Evolutionary conservation across 768 basidiomycete species (phyloP), one percentile per base, ranked within the genome.

Genomic region (Lactifluus volemus): DNA sequence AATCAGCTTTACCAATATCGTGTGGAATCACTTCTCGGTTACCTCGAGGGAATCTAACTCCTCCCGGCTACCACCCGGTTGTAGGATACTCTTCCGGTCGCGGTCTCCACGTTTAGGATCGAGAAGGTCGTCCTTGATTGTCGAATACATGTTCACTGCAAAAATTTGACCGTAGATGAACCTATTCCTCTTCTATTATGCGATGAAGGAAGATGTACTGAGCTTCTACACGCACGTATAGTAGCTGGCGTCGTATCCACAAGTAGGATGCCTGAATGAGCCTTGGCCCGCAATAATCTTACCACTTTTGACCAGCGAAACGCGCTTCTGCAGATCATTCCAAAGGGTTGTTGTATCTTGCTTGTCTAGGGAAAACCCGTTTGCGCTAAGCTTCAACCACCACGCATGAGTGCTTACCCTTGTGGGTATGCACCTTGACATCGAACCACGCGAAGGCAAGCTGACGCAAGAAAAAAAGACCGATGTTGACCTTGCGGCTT

Each of bases 371-470:
- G 12, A 55, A 60, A 47, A 60, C 25, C 29, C 17, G 17, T 65
- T 17, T 32, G 36, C 49, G 36, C 34, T 49, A 56, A 19, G 30
- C 0, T 15, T 3, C 17, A 17, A 7, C 32, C 25, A 25, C 17
- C 11, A 17, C 8, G 32, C 14, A 50, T 8, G 15, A 42, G 1
- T n/a, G 11, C 51, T 42, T 44, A 84, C 88, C 79, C 76, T 84
- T 78, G 65, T 83, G 81, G 1, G 83, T 85, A 72, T 89, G 88
- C 7, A 89, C 82, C 68, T 84, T 82, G 67, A 88, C 78, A 70
- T 91, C 89, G 65, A 84, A 89, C 67, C 83, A 84, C 62, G 85
- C 89, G 67, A 90, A 91, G 79, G 92, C 92, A 6, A 93, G 74
- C 69, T 94, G 92, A 30, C 88, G 83, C 11, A 91, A 79, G 72